Conservation (phyloP, 2,329 filamentous ascomycete species). For the Clonostachys chloroleuca region DNA sequence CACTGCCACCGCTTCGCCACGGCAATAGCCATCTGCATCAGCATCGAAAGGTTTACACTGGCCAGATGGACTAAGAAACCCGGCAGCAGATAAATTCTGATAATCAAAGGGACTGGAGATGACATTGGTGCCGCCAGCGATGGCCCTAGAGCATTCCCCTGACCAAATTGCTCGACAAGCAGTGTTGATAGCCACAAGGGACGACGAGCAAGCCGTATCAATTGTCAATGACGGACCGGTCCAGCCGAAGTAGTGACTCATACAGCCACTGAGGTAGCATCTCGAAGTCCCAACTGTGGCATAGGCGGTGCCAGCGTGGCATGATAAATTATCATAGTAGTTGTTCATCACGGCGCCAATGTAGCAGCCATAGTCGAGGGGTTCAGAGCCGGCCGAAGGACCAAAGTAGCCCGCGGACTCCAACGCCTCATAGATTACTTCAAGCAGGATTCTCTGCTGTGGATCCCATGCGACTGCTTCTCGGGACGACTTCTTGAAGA, state of each 20-base stretch:
- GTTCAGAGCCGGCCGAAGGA: background rate
- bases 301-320: background rate
- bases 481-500: slow-evolving; percentile 30
- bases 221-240: slow-evolving; percentile 21
- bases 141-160: slow-evolving; percentile 20
- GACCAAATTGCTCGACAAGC: slow-evolving; percentile 17
- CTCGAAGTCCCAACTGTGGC: slow-evolving; percentile 16
- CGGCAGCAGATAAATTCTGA: slow-evolving; percentile 12
- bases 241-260: slow-evolving; percentile 27
- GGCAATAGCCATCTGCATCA: slow-evolving; percentile 43
- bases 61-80: slow-evolving; percentile 20
- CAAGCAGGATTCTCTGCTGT: slow-evolving; percentile 28
- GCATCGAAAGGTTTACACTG: slow-evolving; percentile 24
- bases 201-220: slow-evolving; percentile 31
- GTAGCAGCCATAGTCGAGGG: slow-evolving; percentile 26
- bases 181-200: slow-evolving; percentile 20
- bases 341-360: slow-evolving; percentile 26
- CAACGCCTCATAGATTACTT: slow-evolving; percentile 33
- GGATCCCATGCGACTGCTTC: slow-evolving; percentile 32
- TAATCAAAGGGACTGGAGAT: slow-evolving; percentile 18
- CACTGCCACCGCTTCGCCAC: slow-evolving; percentile 39
- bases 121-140: slow-evolving; percentile 32
- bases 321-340: slow-evolving; percentile 25
- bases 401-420: slow-evolving; percentile 15
- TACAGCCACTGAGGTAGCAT: slow-evolving; percentile 18